Conservation (phyloP, 139 green algal genomes). For the Monoraphidium neglectum region DNA sequence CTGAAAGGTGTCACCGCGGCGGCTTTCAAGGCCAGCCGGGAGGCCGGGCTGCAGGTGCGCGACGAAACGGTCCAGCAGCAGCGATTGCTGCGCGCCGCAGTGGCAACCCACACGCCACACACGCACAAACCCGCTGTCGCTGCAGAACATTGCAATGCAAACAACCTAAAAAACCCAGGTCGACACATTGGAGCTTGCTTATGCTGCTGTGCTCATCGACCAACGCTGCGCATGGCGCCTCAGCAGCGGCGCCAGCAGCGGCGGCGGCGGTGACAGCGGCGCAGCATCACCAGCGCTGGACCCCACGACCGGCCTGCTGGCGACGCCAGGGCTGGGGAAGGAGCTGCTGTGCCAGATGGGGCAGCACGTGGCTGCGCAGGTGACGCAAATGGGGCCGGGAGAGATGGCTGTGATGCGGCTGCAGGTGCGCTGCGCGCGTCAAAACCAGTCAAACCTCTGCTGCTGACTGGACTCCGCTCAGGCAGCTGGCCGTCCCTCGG, state of each 20-base stretch:
- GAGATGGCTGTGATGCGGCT: too few species aligned
- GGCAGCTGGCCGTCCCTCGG: too few species aligned
- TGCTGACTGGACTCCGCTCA: too few species aligned
- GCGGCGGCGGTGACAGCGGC: neutral
- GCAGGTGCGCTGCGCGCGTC: too few species aligned
- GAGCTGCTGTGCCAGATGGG: neutral
- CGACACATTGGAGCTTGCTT: slow-evolving; percentile 44
- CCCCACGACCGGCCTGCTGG: neutral
- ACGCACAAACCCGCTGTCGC: neutral
- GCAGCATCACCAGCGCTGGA: neutral
- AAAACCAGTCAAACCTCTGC: too few species aligned
- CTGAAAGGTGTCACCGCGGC: slow-evolving; percentile 43
- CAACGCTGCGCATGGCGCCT: neutral
- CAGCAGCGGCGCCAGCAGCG: neutral
- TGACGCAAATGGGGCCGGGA: neutral
- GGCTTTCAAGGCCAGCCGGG: slow-evolving; percentile 25
- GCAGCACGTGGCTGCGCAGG: too few species aligned
- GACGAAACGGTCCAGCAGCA: neutral
- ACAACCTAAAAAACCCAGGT: slow-evolving; percentile 3
- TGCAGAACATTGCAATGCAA: neutral
- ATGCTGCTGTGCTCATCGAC: slow-evolving; percentile 15
- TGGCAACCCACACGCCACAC: neutral
- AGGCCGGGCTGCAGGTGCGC: slow-evolving; percentile 42
- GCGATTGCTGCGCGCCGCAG: neutral
- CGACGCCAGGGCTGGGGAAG: neutral